Evolutionary conservation across 2,329 filamentous ascomycete genomes (phyloP).

Genomic region (Clathrospora elynae): DNA sequence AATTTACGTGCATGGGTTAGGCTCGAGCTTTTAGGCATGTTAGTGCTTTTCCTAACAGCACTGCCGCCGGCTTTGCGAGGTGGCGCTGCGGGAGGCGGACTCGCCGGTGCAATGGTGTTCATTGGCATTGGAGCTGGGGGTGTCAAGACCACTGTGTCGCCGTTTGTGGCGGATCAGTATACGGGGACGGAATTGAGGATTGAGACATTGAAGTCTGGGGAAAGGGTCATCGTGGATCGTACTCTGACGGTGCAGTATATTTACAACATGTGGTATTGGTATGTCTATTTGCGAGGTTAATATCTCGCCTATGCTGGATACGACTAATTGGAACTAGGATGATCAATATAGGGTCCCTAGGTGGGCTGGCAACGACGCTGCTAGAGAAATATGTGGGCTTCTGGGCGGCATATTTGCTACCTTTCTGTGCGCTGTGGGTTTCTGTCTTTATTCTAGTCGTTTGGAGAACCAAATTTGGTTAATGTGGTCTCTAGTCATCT

Average conservation of each 20-base stretch:
- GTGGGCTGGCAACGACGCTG: slow-evolving; percentile 67
- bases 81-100: slow-evolving; percentile 17
- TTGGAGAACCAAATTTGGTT: slow-evolving; percentile 21
- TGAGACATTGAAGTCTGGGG: slow-evolving; percentile 24
- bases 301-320: too few relatives aligned
- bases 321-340: too few relatives aligned
- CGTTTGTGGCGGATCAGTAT: slow-evolving; percentile 27
- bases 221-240: slow-evolving; percentile 28
- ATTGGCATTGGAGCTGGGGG: slow-evolving; percentile 43
- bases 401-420: slow-evolving; percentile 67
- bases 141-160: slow-evolving; percentile 31
- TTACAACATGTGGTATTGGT: slow-evolving; percentile 45
- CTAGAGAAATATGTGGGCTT: slow-evolving; percentile 71
- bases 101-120: slow-evolving; percentile 38
- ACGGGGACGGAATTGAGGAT: slow-evolving; percentile 10
- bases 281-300: slow-evolving; percentile 6
- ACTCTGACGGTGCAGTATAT: slow-evolving; percentile 37
- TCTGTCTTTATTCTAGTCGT: slow-evolving; percentile 61
- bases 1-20: not conserved
- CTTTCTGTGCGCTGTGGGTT: slow-evolving; percentile 65
- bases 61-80: slow-evolving; percentile 7
- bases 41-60: slow-evolving; percentile 14
- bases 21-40: too few relatives aligned
- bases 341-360: slow-evolving; percentile 65
- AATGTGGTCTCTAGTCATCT: not conserved